These are phyloP conservation scores for Cronartium quercuum DNA, from an alignment of 1,284 basidiomycete species.

Conservation along the genomic window DNA sequence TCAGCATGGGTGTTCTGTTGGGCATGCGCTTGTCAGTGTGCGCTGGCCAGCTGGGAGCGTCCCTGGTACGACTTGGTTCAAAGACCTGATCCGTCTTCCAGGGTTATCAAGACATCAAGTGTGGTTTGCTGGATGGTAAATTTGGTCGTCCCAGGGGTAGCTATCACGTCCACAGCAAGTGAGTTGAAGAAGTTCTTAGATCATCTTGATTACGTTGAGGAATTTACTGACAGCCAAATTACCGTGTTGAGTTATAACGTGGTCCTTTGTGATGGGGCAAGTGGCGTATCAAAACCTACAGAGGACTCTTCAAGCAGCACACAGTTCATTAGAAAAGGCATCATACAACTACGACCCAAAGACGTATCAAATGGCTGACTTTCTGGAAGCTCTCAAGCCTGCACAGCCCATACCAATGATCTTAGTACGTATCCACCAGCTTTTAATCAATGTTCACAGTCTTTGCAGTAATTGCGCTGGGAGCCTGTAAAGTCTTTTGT, in stretches of 20 bases:
- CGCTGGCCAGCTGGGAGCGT: neutral
- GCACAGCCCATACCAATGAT: neutral
- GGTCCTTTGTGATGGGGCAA: neutral
- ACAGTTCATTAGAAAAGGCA: neutral
- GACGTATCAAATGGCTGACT: neutral
- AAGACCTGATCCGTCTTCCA: neutral
- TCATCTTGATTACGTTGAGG: neutral
- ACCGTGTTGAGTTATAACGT: neutral
- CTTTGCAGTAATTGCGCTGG: too few relatives aligned
- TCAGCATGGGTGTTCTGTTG: neutral
- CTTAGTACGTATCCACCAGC: neutral
- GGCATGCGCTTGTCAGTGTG: neutral
- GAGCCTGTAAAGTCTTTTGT: neutral
- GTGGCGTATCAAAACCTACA: neutral
- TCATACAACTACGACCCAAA: neutral
- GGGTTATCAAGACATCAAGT: neutral
- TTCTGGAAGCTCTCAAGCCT: neutral
- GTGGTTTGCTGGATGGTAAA: neutral
- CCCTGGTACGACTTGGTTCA: slow-evolving; percentile 1
- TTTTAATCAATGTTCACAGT: too few relatives aligned
- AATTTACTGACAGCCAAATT: neutral
- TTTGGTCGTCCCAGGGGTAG: neutral
- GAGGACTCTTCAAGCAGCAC: neutral
- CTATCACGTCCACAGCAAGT: neutral
- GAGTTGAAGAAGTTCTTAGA: neutral